Percentiles rank a stretch among this genome's conserved stretches.
Evolutionary conservation across 345 rosid species (phyloP).

Genomic region (Bruguiera gymnorhiza): DNA sequence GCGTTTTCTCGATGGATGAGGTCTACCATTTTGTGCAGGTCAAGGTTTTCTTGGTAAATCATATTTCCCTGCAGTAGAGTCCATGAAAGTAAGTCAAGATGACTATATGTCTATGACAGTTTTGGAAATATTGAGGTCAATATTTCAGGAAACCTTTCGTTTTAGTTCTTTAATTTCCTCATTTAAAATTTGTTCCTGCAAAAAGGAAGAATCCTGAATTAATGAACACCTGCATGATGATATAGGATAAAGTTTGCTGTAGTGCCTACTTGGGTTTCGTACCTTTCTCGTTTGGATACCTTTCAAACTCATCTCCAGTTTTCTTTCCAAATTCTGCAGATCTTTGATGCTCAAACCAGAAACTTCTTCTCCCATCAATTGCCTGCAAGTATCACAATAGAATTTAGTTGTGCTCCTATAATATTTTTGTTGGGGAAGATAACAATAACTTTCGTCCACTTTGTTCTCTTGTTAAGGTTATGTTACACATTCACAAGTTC

Average conservation of each 20-base stretch:
- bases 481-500: too few species aligned
- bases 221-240: not conserved
- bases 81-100: constrained; percentile 5
- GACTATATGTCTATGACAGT: not conserved
- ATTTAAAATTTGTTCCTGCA: constrained; percentile 55
- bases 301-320: constrained; percentile 64
- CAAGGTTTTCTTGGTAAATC: constrained; percentile 55
- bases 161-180: constrained; percentile 60
- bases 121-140: constrained; percentile 3
- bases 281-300: constrained; percentile 67
- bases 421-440: not conserved
- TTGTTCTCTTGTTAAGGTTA: too few species aligned
- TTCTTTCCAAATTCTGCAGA: constrained; percentile 63
- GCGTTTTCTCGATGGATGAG: constrained; percentile 47
- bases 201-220: not conserved
- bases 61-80: constrained; percentile 47
- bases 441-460: too few species aligned
- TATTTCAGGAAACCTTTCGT: constrained; percentile 42
- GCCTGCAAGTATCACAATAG: constrained; percentile 31
- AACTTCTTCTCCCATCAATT: constrained; percentile 81
- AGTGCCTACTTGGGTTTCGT: not conserved
- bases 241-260: not conserved
- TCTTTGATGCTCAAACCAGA: constrained; percentile 58
- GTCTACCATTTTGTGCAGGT: constrained; percentile 46
- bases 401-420: constrained; percentile 4